These are phyloP conservation scores for Claviceps paspali DNA, from an alignment of 2,329 filamentous ascomycete genomes.

Conservation along the genomic window DNA sequence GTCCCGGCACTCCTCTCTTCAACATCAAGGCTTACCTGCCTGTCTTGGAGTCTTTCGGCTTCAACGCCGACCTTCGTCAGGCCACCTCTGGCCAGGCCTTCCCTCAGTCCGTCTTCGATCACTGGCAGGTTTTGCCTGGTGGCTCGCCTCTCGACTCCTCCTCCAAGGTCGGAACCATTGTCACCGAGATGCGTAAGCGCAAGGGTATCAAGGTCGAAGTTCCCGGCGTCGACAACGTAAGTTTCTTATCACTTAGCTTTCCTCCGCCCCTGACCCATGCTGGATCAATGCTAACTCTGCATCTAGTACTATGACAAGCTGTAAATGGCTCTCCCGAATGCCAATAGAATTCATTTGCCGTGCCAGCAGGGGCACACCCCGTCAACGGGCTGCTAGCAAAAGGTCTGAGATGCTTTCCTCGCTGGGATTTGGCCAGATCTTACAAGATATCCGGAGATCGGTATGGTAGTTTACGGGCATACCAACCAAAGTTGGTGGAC, in stretches of 20 bases:
- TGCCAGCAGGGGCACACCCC: conserved; percentile 26
- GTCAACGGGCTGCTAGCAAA: conserved; percentile 25
- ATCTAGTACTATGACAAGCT: conserved; percentile 95
- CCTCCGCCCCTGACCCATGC: too few species aligned
- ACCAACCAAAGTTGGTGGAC: too few species aligned
- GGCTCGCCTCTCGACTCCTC: conserved; percentile 76
- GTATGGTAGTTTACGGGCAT: conserved; percentile 16
- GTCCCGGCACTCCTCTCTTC: conserved; percentile 96
- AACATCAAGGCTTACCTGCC: conserved; percentile 96
- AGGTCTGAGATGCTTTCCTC: conserved; percentile 16
- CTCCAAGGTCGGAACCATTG: conserved; percentile 69
- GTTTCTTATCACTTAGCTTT: too few species aligned
- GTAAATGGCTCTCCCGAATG: conserved; percentile 42
- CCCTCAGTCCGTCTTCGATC: conserved; percentile 97
- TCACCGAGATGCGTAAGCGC: conserved; percentile 87
- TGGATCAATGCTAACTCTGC: conserved; percentile 10
- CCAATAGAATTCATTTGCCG: conserved; percentile 30
- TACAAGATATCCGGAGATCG: conserved; percentile 4
- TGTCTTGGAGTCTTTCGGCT: conserved; percentile 96
- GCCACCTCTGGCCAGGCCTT: conserved; percentile 95
- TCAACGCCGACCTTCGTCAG: conserved; percentile 92
- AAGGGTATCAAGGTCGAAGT: conserved; percentile 98
- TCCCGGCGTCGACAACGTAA: conserved; percentile 89
- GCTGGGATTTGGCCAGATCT: conserved; percentile 9
- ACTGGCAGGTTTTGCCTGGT: conserved; percentile 94